A percentile compares a stretch with the other conserved stretches of the same genome.
Evolutionary conservation across 2,329 filamentous ascomycete genomes (phyloP).

Genomic region (Xylaria multiplex): DNA sequence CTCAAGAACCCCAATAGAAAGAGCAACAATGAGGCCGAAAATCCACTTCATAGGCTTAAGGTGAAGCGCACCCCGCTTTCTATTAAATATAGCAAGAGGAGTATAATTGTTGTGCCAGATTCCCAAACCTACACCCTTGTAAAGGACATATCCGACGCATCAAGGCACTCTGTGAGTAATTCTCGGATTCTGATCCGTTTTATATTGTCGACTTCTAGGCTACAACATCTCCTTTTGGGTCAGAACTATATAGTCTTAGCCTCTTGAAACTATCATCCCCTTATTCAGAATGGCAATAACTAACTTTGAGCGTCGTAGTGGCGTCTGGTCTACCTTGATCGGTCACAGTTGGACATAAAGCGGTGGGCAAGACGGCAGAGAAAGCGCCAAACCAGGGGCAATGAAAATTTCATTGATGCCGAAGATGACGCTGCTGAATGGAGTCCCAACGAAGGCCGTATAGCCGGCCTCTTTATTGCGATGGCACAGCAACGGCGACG

Average conservation of each 20-base stretch:
- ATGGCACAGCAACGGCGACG: slow-evolving; percentile 15
- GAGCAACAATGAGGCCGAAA: neutral
- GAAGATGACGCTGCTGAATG: neutral
- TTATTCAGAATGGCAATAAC: neutral
- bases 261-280: neutral
- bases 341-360: neutral
- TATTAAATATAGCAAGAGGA: neutral
- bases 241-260: neutral
- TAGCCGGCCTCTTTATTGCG: slow-evolving; percentile 14
- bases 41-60: neutral
- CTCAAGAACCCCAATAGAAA: neutral
- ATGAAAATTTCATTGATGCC: neutral
- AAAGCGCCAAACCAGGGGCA: neutral
- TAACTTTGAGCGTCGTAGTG: neutral
- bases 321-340: slow-evolving; percentile 15
- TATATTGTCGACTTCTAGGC: too few species aligned
- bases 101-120: neutral
- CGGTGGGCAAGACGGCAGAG: neutral
- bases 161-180: neutral
- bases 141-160: neutral
- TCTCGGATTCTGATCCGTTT: neutral
- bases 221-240: too few species aligned
- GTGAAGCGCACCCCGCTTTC: neutral
- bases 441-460: neutral
- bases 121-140: slow-evolving; percentile 4